Conservation (phyloP, 2,329 filamentous ascomycete genomes). For the Myriosclerotinia curreyana region DNA sequence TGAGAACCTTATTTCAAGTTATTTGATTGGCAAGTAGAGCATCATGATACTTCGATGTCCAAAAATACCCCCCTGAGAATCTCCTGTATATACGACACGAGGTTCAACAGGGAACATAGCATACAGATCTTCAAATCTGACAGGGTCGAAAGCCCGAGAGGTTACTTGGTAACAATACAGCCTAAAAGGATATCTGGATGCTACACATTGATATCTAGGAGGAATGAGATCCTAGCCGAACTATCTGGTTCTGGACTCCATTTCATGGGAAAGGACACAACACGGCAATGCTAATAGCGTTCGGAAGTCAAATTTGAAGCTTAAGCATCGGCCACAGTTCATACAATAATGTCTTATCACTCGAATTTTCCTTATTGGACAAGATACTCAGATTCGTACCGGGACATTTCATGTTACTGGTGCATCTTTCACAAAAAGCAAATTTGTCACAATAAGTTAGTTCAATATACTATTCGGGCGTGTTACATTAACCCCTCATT, state of each 20-base stretch:
- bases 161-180: conserved; percentile 14
- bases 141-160: conserved; percentile 12
- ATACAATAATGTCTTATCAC: background rate
- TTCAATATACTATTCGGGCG: background rate
- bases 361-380: conserved; percentile 14
- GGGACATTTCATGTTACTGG: background rate
- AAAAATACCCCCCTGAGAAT: conserved; percentile 11
- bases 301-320: conserved; percentile 7
- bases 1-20: background rate
- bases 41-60: conserved; percentile 14
- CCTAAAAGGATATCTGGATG: conserved; percentile 4
- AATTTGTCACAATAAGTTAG: background rate
- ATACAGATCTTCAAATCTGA: conserved; percentile 15
- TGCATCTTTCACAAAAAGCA: conserved; percentile 9
- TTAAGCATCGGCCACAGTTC: conserved; percentile 10
- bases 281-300: background rate
- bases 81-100: conserved; percentile 12
- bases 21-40: conserved; percentile 9
- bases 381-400: background rate
- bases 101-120: background rate
- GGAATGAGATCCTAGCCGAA: background rate
- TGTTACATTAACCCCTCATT: conserved; percentile 17
- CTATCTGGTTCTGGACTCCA: conserved; percentile 1
- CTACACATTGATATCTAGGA: conserved; percentile 7
- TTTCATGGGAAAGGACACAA: background rate